These are phyloP conservation scores for Sclerotinia glacialis DNA, from an alignment of 2,329 filamentous ascomycete genomes.

Conservation along the genomic window DNA sequence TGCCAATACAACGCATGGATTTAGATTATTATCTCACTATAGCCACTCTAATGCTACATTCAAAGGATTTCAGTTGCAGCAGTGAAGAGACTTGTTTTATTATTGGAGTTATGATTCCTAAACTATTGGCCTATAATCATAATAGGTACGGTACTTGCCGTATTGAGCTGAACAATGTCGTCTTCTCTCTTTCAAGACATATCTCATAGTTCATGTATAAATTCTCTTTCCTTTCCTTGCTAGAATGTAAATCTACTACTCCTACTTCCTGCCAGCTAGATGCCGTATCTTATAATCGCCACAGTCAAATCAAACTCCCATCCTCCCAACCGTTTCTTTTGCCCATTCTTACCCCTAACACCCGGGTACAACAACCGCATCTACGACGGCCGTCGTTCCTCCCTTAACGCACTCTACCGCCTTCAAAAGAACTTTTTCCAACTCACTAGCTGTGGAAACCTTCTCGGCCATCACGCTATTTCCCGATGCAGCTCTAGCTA, in stretches of 20 bases:
- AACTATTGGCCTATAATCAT: too few species aligned
- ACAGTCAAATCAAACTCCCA: background rate
- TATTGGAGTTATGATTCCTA: too few species aligned
- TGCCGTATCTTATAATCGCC: background rate
- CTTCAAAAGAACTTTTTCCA: constrained; percentile 52
- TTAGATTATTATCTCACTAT: too few species aligned
- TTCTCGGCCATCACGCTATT: constrained; percentile 60
- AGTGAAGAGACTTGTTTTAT: too few species aligned
- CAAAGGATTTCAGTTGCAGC: too few species aligned
- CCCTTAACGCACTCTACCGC: constrained; percentile 57
- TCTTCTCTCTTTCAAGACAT: too few species aligned
- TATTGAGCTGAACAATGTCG: too few species aligned
- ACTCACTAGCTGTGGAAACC: constrained; percentile 54
- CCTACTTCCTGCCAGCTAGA: background rate
- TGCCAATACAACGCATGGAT: too few species aligned
- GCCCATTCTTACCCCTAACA: constrained; percentile 25
- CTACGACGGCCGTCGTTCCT: constrained; percentile 60
- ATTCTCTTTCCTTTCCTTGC: too few species aligned
- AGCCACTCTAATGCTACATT: too few species aligned
- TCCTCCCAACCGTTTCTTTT: background rate
- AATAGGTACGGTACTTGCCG: too few species aligned
- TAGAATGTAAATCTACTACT: background rate
- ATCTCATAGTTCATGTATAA: background rate
- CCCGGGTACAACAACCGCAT: constrained; percentile 41
- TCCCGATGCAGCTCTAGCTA: constrained; percentile 63